These are phyloP conservation scores for Fusarium anguioides DNA, from an alignment of 2,329 filamentous ascomycete species.

Conservation along the genomic window DNA sequence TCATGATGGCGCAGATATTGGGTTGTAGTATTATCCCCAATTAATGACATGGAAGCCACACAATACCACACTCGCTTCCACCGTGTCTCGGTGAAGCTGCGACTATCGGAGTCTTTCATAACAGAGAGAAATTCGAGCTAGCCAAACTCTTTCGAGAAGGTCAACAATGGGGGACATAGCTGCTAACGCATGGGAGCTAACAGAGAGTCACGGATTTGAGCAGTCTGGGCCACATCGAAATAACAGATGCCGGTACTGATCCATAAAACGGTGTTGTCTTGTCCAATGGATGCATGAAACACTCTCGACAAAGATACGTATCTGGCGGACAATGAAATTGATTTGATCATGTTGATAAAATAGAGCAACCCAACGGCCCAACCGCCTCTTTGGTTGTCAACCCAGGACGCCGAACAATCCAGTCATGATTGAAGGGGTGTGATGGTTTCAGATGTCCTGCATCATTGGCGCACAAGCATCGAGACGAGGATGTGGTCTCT, in stretches of 20 bases:
- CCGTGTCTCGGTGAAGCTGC: background rate
- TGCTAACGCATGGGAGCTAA: background rate
- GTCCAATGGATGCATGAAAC: conserved; percentile 22
- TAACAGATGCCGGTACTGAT: conserved; percentile 3
- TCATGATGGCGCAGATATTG: conserved; percentile 5
- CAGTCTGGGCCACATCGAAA: background rate
- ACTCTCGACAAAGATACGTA: background rate
- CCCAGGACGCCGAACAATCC: conserved; percentile 7
- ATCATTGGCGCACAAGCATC: conserved; percentile 50
- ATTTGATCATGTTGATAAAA: conserved; percentile 36
- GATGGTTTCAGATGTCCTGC: conserved; percentile 40
- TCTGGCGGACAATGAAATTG: conserved; percentile 5
- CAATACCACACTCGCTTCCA: background rate
- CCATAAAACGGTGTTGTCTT: conserved; percentile 19
- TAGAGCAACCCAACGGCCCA: conserved; percentile 14
- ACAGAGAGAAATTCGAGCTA: background rate
- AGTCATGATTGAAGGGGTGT: conserved; percentile 35
- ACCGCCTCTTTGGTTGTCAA: conserved; percentile 12
- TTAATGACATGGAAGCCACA: conserved; percentile 14
- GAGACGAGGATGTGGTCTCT: conserved; percentile 49
- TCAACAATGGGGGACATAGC: too few relatives aligned
- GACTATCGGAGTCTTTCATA: background rate
- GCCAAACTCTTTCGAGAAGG: conserved; percentile 20
- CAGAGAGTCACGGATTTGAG: background rate
- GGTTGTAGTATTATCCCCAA: conserved; percentile 2